Evolutionary conservation across 495 filamentous ascomycete species (phyloP), one percentile per base, ranked within the genome.

Genomic region (Umbilicaria muhlenbergii): DNA sequence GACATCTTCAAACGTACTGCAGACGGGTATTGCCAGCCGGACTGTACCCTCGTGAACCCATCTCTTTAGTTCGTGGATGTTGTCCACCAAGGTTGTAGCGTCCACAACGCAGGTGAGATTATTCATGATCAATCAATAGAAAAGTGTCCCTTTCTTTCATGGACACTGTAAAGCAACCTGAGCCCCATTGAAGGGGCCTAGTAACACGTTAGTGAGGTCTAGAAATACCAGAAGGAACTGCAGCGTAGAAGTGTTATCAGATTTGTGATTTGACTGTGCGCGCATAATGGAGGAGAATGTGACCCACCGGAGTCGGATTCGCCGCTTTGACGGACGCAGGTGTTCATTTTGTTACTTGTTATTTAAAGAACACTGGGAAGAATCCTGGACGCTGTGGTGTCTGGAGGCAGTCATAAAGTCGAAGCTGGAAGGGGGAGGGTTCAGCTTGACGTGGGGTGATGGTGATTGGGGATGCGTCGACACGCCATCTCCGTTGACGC

Each of bases 41-140:
- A 83, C 73, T 43, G 73, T 66, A 7, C 74, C 75, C 43, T 77
- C 71, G 36, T 67, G 65, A 31, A 78, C 70, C 77, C 78, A 82
- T 61, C 71, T 69, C 62, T 81, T 76, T 45, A 83, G 75, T 53
- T 73, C 74, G 51, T 72, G 77, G 54, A 82, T 78, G 40, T 78
- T 78, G 46, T 75, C 77, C 19, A 78, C 73, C 50, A 83, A 56
- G 31, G 77, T 80, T 41, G 75, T 79, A 53, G 82, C 80, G 59
- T 85, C 80, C 57, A 81, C 72, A 53, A 81, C 75, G 65, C 80
- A 83, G 63, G 80, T 77, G 44, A 54, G 47, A 8, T 16, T 48
- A 17, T 46, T 44, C 49, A 51, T 49, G 1, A 1, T 37, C 35
- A 18, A 11, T 15, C 17, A 21, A 21, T 11, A 37, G 11, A 37